Conservation (phyloP, 1,284 basidiomycete species). For the Boletellus dicymbophilus region DNA sequence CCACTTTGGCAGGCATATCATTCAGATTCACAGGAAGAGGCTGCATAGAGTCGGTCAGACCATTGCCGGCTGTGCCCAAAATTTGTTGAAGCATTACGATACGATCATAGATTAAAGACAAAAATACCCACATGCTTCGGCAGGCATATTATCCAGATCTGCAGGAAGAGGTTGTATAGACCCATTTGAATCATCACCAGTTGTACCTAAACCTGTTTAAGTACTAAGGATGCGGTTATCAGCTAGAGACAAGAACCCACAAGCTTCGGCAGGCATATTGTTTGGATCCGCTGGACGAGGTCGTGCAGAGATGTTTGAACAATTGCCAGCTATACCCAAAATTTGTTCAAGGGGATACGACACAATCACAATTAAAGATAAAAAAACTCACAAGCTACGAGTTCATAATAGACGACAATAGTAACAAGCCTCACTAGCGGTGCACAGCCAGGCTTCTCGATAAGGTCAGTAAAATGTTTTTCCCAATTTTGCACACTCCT, state of each 20-base stretch:
- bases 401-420: constrained; percentile 26
- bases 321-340: too few relatives aligned
- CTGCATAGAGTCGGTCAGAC: background rate
- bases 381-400: constrained; percentile 17
- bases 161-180: background rate
- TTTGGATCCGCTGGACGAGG: background rate
- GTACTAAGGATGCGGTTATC: too few relatives aligned
- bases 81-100: too few relatives aligned
- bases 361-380: too few relatives aligned
- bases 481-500: constrained; percentile 11
- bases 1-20: constrained; percentile 6
- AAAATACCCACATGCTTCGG: too few relatives aligned
- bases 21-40: background rate
- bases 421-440: constrained; percentile 24
- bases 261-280: constrained; percentile 6
- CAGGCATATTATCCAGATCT: background rate
- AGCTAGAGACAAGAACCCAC: too few relatives aligned
- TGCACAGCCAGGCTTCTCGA: background rate
- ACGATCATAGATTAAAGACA: too few relatives aligned
- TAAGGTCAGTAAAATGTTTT: constrained; percentile 8
- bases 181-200: too few relatives aligned
- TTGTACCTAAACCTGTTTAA: too few relatives aligned
- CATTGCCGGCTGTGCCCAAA: too few relatives aligned
- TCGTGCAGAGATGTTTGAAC: too few relatives aligned
- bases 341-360: too few relatives aligned